Conservation (phyloP, 352 stramenopile species). For the Pythium plurisporium region DNA sequence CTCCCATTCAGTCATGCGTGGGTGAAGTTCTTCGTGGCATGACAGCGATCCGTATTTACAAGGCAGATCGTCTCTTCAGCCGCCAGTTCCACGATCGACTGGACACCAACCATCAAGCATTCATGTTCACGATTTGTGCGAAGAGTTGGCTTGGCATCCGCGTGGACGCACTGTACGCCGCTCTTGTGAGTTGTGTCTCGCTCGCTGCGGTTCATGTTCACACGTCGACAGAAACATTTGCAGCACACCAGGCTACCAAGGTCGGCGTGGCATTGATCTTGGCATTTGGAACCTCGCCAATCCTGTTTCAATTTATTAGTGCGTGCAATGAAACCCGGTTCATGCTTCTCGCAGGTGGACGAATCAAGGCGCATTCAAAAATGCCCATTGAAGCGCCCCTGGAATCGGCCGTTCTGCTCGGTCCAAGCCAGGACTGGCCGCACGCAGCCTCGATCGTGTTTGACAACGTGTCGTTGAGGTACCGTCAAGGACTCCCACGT, state of each 20-base stretch:
- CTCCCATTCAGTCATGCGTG: conserved; percentile 93
- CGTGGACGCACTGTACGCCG: conserved; percentile 4
- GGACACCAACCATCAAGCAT: conserved; percentile 54
- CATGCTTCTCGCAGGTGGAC: conserved; percentile 69
- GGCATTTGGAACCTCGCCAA: conserved; percentile 61
- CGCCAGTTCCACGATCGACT: conserved; percentile 45
- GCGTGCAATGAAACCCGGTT: conserved; percentile 60
- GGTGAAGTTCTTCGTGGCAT: conserved; percentile 93
- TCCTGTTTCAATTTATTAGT: conserved; percentile 52
- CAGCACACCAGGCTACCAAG: conserved; percentile 25
- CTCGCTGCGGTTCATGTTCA: conserved; percentile 3
- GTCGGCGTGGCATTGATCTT: conserved; percentile 46
- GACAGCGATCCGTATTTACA: conserved; percentile 87
- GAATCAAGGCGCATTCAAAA: conserved; percentile 57
- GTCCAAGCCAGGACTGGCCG: conserved; percentile 23
- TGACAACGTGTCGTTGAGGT: conserved; percentile 30
- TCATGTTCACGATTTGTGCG: conserved; percentile 56
- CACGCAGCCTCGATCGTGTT: conserved; percentile 21
- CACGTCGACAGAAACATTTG: not conserved
- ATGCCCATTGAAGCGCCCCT: conserved; percentile 51
- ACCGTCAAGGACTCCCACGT: conserved; percentile 29
- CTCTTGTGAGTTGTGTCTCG: not conserved
- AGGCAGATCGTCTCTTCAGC: conserved; percentile 39
- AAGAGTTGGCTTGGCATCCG: conserved; percentile 54
- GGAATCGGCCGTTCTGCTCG: conserved; percentile 16